Base-by-base conservation (phyloP, 331 rosid species). In the Rhamnella rubrinervis region DNA sequence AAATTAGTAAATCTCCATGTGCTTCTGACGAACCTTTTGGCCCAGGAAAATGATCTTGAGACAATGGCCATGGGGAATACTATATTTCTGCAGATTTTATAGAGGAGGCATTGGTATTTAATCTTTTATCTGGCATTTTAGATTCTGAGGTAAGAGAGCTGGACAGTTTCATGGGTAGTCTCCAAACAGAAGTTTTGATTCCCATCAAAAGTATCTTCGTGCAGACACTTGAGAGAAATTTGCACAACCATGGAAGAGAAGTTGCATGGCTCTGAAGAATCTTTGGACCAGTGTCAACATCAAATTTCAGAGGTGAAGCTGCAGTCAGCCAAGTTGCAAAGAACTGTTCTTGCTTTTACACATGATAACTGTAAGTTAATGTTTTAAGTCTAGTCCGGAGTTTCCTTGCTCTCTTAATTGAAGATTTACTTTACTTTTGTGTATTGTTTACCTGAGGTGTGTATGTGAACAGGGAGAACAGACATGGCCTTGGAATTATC, bases 71-170 rank as follows among this genome's bases (percentile, higher is more conserved):
- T 78, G 7, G 67, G 59, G 68, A 77, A 79, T 64, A 74, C 80
- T 59, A 71, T 71, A 39, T 80, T 60, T 72, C 85, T 14, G 71
- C 59, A 13, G 89, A 73, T 37, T 81, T 78, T 17, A 67, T 85
- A 74, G 93, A 84, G 76, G 85, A 82, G 80, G 85, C 85, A 35
- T 75, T 91, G 86, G 66, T 71, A 53, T 83, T 86, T 71, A 92
- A 89, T 82, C 84, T 87, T 51, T 80, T 89, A 83, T 91, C 90
- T 53, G 83, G 81, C 71, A 73, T 95, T 75, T 86, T 95, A 65
- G 90, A 84, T 76, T 86, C 90, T 17, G 99, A 91, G 90, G 96
- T 85, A 74, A 86, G 87, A 87, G 96, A 84, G 86, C 85, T 95
- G 84, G 91, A 83, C 81, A 61, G 67, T 78, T 85, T 84, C 90